phyloP scores from a whole-genome alignment of 1,139 yeast species.

The Suhomyces panamericanus region DNA sequence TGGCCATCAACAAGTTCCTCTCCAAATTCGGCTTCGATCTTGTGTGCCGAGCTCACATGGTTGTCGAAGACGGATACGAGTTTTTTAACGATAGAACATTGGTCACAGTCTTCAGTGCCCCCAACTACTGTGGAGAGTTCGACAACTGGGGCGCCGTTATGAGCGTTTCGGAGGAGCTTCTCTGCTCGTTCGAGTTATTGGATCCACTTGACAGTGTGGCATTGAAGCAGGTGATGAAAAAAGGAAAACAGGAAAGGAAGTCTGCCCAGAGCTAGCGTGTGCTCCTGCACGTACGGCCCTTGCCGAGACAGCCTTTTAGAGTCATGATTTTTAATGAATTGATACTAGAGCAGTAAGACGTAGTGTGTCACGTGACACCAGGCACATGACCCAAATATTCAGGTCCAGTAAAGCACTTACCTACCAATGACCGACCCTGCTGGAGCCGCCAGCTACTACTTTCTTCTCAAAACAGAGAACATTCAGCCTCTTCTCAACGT shows the following conservation, averaged over 20 bases:
- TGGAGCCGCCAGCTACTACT: slow-evolving; percentile 14
- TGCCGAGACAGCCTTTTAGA: slow-evolving; percentile 1
- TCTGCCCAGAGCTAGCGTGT: slow-evolving; percentile 44
- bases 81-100: slow-evolving; percentile 91
- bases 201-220: slow-evolving; percentile 95
- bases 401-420: neutral
- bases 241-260: slow-evolving; percentile 78
- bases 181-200: slow-evolving; percentile 87
- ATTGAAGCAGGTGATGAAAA: slow-evolving; percentile 87
- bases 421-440: slow-evolving; percentile 4
- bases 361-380: neutral
- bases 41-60: slow-evolving; percentile 98
- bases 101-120: slow-evolving; percentile 95
- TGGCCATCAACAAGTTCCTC: slow-evolving; percentile 88
- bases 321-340: slow-evolving; percentile 5
- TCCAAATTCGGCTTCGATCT: slow-evolving; percentile 88
- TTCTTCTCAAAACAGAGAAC: slow-evolving; percentile 41
- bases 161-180: slow-evolving; percentile 90
- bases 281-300: neutral
- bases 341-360: neutral
- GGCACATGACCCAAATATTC: neutral
- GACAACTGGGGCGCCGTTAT: slow-evolving; percentile 99
- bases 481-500: slow-evolving; percentile 31
- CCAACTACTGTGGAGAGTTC: slow-evolving; percentile 97
- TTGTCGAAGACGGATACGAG: slow-evolving; percentile 97